Conservation (phyloP, 331 rosid species). For the Malus hybrid region DNA sequence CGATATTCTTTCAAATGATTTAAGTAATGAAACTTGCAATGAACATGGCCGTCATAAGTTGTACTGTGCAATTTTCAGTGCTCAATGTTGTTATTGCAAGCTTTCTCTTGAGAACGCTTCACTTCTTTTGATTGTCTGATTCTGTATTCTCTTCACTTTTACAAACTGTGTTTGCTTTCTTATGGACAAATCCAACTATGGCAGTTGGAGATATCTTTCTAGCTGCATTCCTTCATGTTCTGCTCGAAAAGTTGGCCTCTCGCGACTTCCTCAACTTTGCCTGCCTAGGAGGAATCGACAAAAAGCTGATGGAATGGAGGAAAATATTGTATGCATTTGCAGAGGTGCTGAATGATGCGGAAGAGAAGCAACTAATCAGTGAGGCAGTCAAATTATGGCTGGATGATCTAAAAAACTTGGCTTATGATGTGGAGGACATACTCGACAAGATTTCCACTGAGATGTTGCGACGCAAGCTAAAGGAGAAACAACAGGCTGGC, state of each 20-base stretch:
- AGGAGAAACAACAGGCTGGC: neutral
- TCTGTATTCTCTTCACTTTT: too few relatives aligned
- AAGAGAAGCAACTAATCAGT: neutral
- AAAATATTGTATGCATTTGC: neutral
- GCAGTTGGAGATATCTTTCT: too few relatives aligned
- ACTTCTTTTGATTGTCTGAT: too few relatives aligned
- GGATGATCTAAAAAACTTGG: neutral
- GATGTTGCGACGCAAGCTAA: neutral
- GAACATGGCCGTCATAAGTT: too few relatives aligned
- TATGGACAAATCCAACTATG: neutral
- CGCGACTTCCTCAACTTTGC: neutral
- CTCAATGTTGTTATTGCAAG: too few relatives aligned
- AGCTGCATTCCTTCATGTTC: neutral
- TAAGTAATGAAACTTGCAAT: too few relatives aligned
- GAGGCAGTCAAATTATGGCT: neutral
- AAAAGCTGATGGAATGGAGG: neutral
- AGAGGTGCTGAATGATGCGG: neutral
- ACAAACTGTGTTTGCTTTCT: too few relatives aligned
- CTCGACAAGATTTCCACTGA: neutral
- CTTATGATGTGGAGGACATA: neutral
- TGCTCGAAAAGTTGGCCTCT: neutral
- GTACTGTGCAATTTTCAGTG: too few relatives aligned
- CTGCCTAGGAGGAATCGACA: neutral
- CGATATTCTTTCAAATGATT: too few relatives aligned
- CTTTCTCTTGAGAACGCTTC: too few relatives aligned